phyloP scores from a whole-genome alignment of 2,329 filamentous ascomycete genomes.

The Meredithiella fracta region DNA sequence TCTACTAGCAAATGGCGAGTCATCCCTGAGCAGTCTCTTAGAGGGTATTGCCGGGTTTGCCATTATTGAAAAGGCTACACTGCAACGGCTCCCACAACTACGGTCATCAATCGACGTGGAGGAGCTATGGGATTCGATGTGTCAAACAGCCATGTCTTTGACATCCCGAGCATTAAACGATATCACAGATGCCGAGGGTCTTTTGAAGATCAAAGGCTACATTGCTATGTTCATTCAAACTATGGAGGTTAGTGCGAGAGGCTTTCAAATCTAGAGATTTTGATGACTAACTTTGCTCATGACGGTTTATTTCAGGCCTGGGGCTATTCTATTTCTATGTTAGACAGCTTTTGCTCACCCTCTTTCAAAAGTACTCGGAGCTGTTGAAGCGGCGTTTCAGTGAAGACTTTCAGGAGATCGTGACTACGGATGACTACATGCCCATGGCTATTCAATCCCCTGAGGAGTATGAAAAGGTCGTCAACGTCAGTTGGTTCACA shows the following conservation, averaged over 20 bases:
- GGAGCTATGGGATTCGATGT: constrained; percentile 97
- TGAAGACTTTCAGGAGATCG: constrained; percentile 84
- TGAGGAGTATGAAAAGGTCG: constrained; percentile 89
- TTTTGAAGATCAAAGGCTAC: constrained; percentile 89
- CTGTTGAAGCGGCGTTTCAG: constrained; percentile 82
- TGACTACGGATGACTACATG: constrained; percentile 97
- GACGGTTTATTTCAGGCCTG: constrained; percentile 43
- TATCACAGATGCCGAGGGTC: constrained; percentile 72
- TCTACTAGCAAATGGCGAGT: constrained; percentile 66
- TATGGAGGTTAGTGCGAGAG: constrained; percentile 55
- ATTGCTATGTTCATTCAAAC: constrained; percentile 93
- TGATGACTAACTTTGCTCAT: neutral
- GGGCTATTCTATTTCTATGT: constrained; percentile 67
- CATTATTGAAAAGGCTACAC: constrained; percentile 87
- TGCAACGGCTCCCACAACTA: constrained; percentile 70
- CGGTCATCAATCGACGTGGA: constrained; percentile 77
- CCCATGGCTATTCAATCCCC: constrained; percentile 87
- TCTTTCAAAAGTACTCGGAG: constrained; percentile 90
- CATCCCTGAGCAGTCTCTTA: constrained; percentile 72
- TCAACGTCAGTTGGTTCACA: constrained; percentile 90
- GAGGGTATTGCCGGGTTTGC: constrained; percentile 94
- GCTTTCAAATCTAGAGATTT: neutral
- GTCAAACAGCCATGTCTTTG: constrained; percentile 65
- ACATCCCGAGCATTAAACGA: constrained; percentile 63
- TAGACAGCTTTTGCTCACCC: constrained; percentile 74